phyloP scores from a whole-genome alignment of 2,329 filamentous ascomycete species.

The Aspergillus niger region DNA sequence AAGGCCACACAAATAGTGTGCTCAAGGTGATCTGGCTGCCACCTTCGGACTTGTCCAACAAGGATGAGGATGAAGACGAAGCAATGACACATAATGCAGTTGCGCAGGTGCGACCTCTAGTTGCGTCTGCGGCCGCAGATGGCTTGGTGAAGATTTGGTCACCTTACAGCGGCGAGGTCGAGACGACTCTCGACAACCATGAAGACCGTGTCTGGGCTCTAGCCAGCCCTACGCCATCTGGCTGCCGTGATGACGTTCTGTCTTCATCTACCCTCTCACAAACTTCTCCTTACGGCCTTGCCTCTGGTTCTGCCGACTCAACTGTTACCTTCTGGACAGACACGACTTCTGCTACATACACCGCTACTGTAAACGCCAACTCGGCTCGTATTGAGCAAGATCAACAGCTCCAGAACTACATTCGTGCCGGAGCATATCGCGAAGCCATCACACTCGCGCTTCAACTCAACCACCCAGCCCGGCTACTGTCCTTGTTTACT shows the following conservation, averaged over 20 bases:
- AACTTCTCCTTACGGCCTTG: slow-evolving; percentile 64
- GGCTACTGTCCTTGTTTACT: slow-evolving; percentile 81
- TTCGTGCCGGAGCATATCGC: slow-evolving; percentile 82
- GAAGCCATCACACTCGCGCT: slow-evolving; percentile 91
- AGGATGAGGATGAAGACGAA: slow-evolving; percentile 38
- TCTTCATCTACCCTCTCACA: slow-evolving; percentile 32
- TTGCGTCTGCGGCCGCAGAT: slow-evolving; percentile 88
- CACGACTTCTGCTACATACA: slow-evolving; percentile 78
- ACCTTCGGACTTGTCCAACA: slow-evolving; percentile 43
- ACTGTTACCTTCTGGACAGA: slow-evolving; percentile 96
- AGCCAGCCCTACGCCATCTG: slow-evolving; percentile 60
- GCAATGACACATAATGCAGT: slow-evolving; percentile 32
- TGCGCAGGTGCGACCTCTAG: slow-evolving; percentile 38
- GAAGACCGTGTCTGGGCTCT: slow-evolving; percentile 94
- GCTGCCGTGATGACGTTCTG: slow-evolving; percentile 34
- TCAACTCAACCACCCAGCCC: slow-evolving; percentile 89
- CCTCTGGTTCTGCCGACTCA: slow-evolving; percentile 89
- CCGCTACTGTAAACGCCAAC: slow-evolving; percentile 70
- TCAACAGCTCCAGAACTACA: slow-evolving; percentile 90
- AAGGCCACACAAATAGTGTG: slow-evolving; percentile 94
- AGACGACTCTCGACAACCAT: slow-evolving; percentile 93
- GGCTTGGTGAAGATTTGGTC: slow-evolving; percentile 98
- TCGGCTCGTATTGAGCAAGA: slow-evolving; percentile 87
- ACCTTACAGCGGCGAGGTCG: slow-evolving; percentile 77
- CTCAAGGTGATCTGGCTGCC: slow-evolving; percentile 89